Evolutionary conservation across 176 grass and related monocot species (phyloP), one percentile per base, ranked within the genome.

Genomic region (Typha latifolia): DNA sequence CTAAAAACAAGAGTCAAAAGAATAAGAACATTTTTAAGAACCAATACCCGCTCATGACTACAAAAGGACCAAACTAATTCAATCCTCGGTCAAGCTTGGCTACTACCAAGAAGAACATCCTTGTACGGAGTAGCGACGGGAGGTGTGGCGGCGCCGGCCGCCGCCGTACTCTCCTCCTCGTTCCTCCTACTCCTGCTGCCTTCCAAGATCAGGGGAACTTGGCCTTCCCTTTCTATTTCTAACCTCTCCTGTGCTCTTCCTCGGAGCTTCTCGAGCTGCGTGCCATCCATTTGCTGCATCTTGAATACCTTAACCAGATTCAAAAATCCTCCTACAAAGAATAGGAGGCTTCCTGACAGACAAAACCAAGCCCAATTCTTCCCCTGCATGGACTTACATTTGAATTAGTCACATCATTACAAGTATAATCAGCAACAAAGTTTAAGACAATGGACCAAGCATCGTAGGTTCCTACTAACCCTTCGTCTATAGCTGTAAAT

Each of bases 291-390:
- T 73, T 81, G 83, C 75, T 92, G 94, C 89, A 82, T 84, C 86
- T 92, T 82, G 81, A 87, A 92, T 76, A 97, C 94, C 61, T 97
- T 97, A 31, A 82, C 72, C 0, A 92, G 83, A 77, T 97, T 97
- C 66, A 92, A 8, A 19, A 90, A 10, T 8, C 72, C 89, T 31
- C 81, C 94, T 0, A 63, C 48, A 4, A 85, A 47, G 78, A 97
- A 89, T 16, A 92, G 78, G 2, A 82, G 29, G 81, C 93, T 92
- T 12, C 85, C 83, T 32, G 26, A 71, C 12, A 97, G 53, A 52
- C 83, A 76, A 49, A 85, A 68, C 88, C 83, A 92, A 23, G 48
- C 59, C 85, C 94, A 90, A 63, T 53, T 70, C 76, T 68, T 70
- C 72, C 84, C 83, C 93, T 97, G 80, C 27, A 67, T 51, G 55